These are phyloP conservation scores for Bipolaris oryzae DNA, from an alignment of 2,329 filamentous ascomycete species.

Conservation along the genomic window DNA sequence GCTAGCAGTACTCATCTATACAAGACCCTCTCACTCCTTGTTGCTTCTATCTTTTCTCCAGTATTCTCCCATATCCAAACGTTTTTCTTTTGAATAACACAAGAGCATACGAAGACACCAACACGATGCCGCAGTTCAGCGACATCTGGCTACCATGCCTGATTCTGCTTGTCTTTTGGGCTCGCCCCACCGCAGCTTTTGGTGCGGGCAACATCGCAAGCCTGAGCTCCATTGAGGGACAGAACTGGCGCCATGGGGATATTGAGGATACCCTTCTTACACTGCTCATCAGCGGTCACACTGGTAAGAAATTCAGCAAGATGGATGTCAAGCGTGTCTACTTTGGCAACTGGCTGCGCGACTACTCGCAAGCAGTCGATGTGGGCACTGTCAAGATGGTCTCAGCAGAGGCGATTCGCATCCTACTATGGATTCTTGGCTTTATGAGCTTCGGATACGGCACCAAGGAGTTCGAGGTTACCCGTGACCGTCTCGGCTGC, in stretches of 20 bases:
- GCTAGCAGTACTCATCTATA: slow-evolving; percentile 6
- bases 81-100: background rate
- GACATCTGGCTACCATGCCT: slow-evolving; percentile 49
- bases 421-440: slow-evolving; percentile 84
- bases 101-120: slow-evolving; percentile 10
- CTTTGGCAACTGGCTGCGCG: slow-evolving; percentile 93
- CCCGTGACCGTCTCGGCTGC: slow-evolving; percentile 75
- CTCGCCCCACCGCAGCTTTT: slow-evolving; percentile 74
- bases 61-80: background rate
- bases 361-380: slow-evolving; percentile 94
- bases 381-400: slow-evolving; percentile 91
- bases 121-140: slow-evolving; percentile 39
- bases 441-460: slow-evolving; percentile 89
- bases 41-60: background rate
- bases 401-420: slow-evolving; percentile 86
- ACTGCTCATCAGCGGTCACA: slow-evolving; percentile 67
- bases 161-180: slow-evolving; percentile 67
- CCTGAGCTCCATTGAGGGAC: slow-evolving; percentile 78
- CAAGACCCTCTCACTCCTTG: background rate
- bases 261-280: slow-evolving; percentile 89
- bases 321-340: slow-evolving; percentile 88
- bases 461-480: slow-evolving; percentile 85
- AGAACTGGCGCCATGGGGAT: slow-evolving; percentile 74
- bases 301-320: slow-evolving; percentile 84
- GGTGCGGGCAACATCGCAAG: slow-evolving; percentile 88